These are phyloP conservation scores for Lyophyllum shimeji DNA, from an alignment of 768 basidiomycete genomes.

Conservation along the genomic window DNA sequence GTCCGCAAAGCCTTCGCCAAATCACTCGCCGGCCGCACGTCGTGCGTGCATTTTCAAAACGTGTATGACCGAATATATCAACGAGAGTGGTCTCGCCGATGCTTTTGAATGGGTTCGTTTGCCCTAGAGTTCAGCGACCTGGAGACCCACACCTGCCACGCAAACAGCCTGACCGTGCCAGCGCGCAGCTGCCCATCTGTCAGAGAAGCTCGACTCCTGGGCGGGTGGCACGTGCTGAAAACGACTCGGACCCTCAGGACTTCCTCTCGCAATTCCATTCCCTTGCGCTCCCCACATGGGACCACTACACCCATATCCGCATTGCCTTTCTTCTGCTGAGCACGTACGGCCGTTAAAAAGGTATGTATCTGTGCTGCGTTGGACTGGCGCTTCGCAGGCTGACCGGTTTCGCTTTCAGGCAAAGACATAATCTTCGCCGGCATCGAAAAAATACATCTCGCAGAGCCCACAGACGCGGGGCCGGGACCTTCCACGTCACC, in stretches of 20 bases:
- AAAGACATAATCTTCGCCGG: conserved; percentile 45
- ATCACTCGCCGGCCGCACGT: conserved; percentile 27
- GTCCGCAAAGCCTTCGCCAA: conserved; percentile 35
- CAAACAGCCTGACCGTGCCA: conserved; percentile 11
- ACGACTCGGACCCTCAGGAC: conserved; percentile 25
- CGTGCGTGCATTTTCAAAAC: conserved; percentile 30
- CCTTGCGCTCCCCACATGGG: conserved; percentile 39
- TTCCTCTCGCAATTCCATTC: conserved; percentile 36
- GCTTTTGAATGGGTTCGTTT: conserved; percentile 41
- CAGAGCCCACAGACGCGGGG: conserved; percentile 34
- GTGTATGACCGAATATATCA: conserved; percentile 16
- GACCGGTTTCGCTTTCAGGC: conserved; percentile 23
- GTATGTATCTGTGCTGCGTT: conserved; percentile 19
- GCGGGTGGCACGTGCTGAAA: conserved; percentile 30
- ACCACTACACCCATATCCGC: conserved; percentile 49
- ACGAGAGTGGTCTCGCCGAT: conserved; percentile 30
- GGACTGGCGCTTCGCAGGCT: background rate
- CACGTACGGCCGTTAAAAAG: conserved; percentile 41
- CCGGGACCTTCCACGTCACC: conserved; percentile 40
- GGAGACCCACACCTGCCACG: background rate
- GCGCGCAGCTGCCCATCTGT: conserved; percentile 23
- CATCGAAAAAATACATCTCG: conserved; percentile 36
- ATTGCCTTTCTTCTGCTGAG: conserved; percentile 41
- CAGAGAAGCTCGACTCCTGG: conserved; percentile 37
- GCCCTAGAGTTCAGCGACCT: conserved; percentile 24